A percentile compares a stretch with the other conserved stretches of the same genome.
Evolutionary conservation across 2,329 filamentous ascomycete species (phyloP).

Genomic region (Hypoxylon sp.): DNA sequence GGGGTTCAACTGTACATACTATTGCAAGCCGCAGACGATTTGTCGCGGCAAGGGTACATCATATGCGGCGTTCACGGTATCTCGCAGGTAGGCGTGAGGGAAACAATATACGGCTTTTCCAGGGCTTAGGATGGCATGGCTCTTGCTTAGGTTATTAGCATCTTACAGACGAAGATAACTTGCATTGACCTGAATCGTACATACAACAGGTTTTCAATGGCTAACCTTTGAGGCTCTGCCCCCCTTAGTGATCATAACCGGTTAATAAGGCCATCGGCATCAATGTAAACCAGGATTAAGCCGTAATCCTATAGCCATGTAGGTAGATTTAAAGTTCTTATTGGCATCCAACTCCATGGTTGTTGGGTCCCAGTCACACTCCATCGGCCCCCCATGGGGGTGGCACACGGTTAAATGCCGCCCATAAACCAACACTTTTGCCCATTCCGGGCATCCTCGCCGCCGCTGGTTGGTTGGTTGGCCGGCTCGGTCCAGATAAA

Average conservation of each 20-base stretch:
- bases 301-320: neutral
- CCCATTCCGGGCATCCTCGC: constrained; percentile 19
- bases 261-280: too few species aligned
- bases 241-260: too few species aligned
- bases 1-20: constrained; percentile 25
- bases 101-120: constrained; percentile 15
- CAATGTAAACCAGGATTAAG: neutral
- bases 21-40: constrained; percentile 12
- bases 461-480: constrained; percentile 22
- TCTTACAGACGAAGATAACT: constrained; percentile 21
- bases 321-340: constrained; percentile 12
- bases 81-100: constrained; percentile 13
- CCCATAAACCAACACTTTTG: constrained; percentile 14
- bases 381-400: neutral
- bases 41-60: constrained; percentile 17
- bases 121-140: constrained; percentile 25
- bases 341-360: neutral
- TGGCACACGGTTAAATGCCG: constrained; percentile 2
- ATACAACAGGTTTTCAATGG: neutral
- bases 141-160: constrained; percentile 30
- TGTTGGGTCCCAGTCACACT: neutral
- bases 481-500: neutral
- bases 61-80: constrained; percentile 37
- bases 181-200: constrained; percentile 5
- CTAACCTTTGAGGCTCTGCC: neutral